These are phyloP conservation scores for Allium fistulosum DNA, from an alignment of 106 monocot genomes.

Conservation along the genomic window DNA sequence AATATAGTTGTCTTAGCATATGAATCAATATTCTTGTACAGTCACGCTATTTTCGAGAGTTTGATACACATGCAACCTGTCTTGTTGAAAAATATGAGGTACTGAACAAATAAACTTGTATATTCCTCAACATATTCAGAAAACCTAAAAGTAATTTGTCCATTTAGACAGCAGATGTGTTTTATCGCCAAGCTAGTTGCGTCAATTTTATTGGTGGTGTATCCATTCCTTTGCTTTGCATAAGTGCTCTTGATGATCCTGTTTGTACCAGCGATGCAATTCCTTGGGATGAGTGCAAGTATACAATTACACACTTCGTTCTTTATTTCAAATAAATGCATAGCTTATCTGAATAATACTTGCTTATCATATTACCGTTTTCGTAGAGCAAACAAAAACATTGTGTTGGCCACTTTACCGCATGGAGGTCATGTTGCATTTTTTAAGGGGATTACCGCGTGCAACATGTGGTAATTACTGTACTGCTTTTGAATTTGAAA, in stretches of 20 bases:
- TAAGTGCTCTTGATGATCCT: slow-evolving; percentile 94
- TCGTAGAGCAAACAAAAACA: slow-evolving; percentile 75
- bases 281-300: slow-evolving; percentile 99
- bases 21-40: background rate
- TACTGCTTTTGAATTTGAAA: background rate
- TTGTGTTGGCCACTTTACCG: slow-evolving; percentile 71
- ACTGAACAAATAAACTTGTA: background rate
- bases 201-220: slow-evolving; percentile 61
- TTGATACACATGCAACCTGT: slow-evolving; percentile 83
- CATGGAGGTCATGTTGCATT: slow-evolving; percentile 96
- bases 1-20: background rate
- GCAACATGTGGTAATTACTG: slow-evolving; percentile 52
- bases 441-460: slow-evolving; percentile 73
- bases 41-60: slow-evolving; percentile 81
- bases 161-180: slow-evolving; percentile 86
- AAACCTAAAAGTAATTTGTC: background rate
- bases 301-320: slow-evolving; percentile 4
- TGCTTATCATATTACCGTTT: background rate
- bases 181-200: slow-evolving; percentile 78
- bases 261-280: slow-evolving; percentile 94
- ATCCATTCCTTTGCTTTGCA: slow-evolving; percentile 68
- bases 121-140: no score
- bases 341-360: no score
- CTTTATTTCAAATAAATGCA: background rate
- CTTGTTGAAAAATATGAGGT: slow-evolving; percentile 87